These are phyloP conservation scores for Cytospora leucostoma DNA, from an alignment of 2,329 filamentous ascomycete genomes.

Conservation along the genomic window DNA sequence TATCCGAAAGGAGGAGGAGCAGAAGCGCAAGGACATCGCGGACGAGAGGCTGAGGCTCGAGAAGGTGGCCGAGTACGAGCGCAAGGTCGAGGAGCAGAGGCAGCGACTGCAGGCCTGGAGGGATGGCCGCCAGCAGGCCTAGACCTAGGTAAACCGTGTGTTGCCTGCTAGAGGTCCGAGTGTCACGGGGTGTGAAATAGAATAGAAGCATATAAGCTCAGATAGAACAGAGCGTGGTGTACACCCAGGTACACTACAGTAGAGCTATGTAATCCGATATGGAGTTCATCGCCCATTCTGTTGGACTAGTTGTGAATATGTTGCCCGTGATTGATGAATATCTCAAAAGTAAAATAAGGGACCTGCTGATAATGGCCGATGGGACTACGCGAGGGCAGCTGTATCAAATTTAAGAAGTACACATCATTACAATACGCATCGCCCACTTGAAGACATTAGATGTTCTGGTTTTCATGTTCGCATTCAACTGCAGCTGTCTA, in stretches of 20 bases:
- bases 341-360: too few relatives aligned
- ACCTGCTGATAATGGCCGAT: neutral
- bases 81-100: conserved; percentile 54
- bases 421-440: neutral
- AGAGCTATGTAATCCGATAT: neutral
- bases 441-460: neutral
- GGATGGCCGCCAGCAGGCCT: conserved; percentile 36
- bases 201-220: conserved; percentile 7
- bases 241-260: neutral
- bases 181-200: neutral
- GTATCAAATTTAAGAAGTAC: neutral
- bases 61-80: conserved; percentile 62
- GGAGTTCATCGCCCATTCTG: neutral
- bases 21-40: conserved; percentile 49
- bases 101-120: conserved; percentile 52
- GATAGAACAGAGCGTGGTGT: conserved; percentile 7
- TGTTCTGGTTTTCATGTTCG: neutral
- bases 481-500: conserved; percentile 19
- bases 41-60: conserved; percentile 52
- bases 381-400: neutral
- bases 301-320: neutral
- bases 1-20: conserved; percentile 64
- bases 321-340: neutral
- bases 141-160: neutral
- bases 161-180: neutral